Evolutionary conservation across 2,329 filamentous ascomycete genomes (phyloP).

Genomic region (Venturia oleaginea): DNA sequence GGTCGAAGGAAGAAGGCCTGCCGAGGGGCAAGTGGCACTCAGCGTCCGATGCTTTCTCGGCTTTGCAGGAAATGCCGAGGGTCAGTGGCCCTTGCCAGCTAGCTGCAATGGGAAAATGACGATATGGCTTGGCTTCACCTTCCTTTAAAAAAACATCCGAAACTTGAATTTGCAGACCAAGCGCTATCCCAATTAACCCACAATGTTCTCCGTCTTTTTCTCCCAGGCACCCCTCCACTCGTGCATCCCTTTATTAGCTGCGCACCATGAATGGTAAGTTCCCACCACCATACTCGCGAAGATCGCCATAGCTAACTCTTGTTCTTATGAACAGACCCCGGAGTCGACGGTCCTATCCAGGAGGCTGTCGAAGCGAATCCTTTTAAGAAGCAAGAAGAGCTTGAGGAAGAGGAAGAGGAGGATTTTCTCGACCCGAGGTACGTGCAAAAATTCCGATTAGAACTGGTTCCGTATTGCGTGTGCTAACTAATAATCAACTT

Average conservation of each 20-base stretch:
- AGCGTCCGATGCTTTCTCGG: not conserved
- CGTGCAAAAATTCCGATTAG: no score
- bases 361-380: constrained; percentile 35
- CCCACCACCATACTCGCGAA: no score
- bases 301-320: not conserved
- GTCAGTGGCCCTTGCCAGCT: not conserved
- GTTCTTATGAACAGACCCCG: constrained; percentile 35
- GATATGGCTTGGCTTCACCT: constrained; percentile 5
- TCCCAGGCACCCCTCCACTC: not conserved
- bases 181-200: not conserved
- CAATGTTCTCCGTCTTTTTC: not conserved
- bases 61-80: not conserved
- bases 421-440: constrained; percentile 37
- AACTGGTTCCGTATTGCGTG: not conserved
- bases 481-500: constrained; percentile 1
- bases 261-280: not conserved
- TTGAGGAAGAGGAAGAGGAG: constrained; percentile 31
- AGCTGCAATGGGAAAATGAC: not conserved
- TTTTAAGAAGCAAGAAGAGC: constrained; percentile 25
- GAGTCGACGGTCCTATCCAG: constrained; percentile 40
- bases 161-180: not conserved
- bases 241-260: not conserved
- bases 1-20: not conserved
- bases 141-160: not conserved
- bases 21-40: constrained; percentile 1